Percentiles rank a stretch among this genome's conserved stretches.
Evolutionary conservation across 768 basidiomycete genomes (phyloP).

Genomic region (Peribolospora kevripleyi): DNA sequence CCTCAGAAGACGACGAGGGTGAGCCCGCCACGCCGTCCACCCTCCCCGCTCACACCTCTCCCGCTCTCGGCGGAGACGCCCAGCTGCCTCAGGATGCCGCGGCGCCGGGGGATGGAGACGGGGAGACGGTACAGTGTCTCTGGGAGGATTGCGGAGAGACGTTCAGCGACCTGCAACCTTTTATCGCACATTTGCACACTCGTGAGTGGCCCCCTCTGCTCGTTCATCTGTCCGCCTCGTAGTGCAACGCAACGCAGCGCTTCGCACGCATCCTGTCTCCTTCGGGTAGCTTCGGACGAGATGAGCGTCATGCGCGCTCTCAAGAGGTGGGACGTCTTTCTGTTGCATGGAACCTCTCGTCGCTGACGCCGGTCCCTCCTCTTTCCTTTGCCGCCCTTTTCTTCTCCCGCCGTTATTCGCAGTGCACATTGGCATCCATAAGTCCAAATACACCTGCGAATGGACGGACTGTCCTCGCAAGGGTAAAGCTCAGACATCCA

Average conservation of each 20-base stretch:
- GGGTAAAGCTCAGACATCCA: conserved; percentile 61
- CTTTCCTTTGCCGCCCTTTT: neutral
- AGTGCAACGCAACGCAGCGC: neutral
- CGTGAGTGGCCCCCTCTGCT: conserved; percentile 27
- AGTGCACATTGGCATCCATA: conserved; percentile 65
- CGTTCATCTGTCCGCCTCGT: neutral
- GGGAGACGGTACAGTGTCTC: conserved; percentile 46
- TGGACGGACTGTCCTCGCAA: conserved; percentile 61
- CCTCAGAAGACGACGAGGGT: neutral
- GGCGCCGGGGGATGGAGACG: conserved; percentile 9
- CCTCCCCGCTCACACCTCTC: neutral
- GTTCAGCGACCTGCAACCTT: conserved; percentile 45
- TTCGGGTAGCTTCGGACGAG: too few species aligned
- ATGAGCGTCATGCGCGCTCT: neutral
- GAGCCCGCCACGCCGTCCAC: neutral
- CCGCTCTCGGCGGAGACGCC: neutral
- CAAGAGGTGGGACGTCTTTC: neutral
- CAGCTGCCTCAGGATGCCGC: neutral
- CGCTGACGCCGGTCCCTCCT: neutral
- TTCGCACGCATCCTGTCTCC: neutral
- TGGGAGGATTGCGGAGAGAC: conserved; percentile 60
- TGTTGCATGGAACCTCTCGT: neutral
- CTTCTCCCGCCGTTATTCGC: conserved; percentile 7
- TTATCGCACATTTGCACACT: conserved; percentile 62
- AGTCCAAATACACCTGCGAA: conserved; percentile 68